phyloP scores from a whole-genome alignment of 495 filamentous ascomycete genomes.

The Cudoniella acicularis region DNA sequence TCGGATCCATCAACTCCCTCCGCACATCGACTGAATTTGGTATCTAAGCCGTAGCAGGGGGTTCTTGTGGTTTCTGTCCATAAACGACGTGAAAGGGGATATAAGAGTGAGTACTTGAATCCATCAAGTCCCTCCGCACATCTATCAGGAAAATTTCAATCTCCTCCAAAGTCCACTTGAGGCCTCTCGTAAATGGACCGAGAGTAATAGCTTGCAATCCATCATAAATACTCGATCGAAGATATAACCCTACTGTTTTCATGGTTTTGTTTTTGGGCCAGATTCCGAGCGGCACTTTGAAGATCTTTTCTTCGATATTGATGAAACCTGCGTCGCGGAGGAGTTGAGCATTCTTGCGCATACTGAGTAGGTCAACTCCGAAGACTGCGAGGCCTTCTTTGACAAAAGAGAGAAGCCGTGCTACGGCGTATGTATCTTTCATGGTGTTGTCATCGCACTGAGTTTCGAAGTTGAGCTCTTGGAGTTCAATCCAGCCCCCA shows the following conservation, averaged over 20 bases:
- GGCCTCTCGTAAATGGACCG: conserved; percentile 23
- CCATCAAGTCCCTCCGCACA: conserved; percentile 23
- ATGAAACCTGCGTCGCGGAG: conserved; percentile 58
- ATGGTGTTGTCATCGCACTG: conserved; percentile 15
- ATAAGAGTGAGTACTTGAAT: conserved; percentile 22
- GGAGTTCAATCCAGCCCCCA: conserved; percentile 58
- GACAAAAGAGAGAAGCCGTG: conserved; percentile 27
- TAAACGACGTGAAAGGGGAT: conserved; percentile 18
- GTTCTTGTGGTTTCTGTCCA: conserved; percentile 7
- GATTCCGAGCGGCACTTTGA: conserved; percentile 47
- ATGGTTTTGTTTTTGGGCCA: conserved; percentile 54
- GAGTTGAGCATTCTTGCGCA: conserved; percentile 39
- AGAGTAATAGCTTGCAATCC: conserved; percentile 41
- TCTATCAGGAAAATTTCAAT: conserved; percentile 22
- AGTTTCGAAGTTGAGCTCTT: conserved; percentile 42
- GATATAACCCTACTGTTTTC: conserved; percentile 45
- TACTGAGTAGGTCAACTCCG: conserved; percentile 38
- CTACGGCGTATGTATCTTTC: conserved; percentile 26
- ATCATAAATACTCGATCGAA: conserved; percentile 35
- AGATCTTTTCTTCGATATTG: conserved; percentile 42
- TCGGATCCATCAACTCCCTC: conserved; percentile 20
- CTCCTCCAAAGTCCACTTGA: conserved; percentile 17
- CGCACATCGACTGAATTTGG: too few relatives aligned
- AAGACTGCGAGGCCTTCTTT: conserved; percentile 24
- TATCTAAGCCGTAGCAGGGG: too few relatives aligned